Percentiles rank a stretch among this genome's conserved stretches.
Evolutionary conservation across 441 rosid genomes (phyloP).

Genomic region (Populus hybrid): DNA sequence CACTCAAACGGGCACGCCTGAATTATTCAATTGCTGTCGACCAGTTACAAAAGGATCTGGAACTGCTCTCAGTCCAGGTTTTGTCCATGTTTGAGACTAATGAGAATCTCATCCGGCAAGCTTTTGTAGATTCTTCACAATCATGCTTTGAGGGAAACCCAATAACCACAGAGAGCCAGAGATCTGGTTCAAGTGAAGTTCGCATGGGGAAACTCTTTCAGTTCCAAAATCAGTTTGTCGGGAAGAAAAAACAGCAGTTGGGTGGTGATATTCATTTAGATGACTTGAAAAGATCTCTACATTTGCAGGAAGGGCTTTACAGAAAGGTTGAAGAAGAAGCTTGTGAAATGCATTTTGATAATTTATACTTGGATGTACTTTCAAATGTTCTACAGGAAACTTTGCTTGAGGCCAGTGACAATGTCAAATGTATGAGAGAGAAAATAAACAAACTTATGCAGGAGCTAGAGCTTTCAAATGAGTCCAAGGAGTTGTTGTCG

Average conservation of each 20-base stretch:
- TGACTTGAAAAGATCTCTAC: conserved; percentile 73
- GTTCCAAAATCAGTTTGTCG: conserved; percentile 40
- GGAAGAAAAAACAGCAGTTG: conserved; percentile 51
- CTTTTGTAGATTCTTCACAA: conserved; percentile 63
- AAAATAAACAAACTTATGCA: conserved; percentile 47
- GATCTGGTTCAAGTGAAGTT: conserved; percentile 37
- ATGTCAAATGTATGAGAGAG: conserved; percentile 47
- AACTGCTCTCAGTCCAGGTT: conserved; percentile 90
- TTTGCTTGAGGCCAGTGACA: conserved; percentile 56
- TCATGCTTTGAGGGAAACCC: conserved; percentile 31
- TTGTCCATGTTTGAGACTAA: conserved; percentile 88
- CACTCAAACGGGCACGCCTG: conserved; percentile 93
- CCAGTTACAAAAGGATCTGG: conserved; percentile 97
- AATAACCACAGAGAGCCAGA: conserved; percentile 33
- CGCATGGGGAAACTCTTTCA: conserved; percentile 38
- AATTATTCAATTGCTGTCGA: conserved; percentile 95
- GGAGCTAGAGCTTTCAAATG: conserved; percentile 68
- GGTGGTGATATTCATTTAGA: conserved; percentile 77
- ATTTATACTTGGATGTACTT: conserved; percentile 76
- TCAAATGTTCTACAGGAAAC: conserved; percentile 70
- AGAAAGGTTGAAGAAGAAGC: conserved; percentile 85
- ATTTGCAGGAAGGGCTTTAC: conserved; percentile 79
- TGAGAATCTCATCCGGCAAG: conserved; percentile 88
- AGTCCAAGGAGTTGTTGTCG: conserved; percentile 59
- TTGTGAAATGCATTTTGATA: conserved; percentile 67